phyloP scores from a whole-genome alignment of 441 rosid genomes.

The Croton setiger region DNA sequence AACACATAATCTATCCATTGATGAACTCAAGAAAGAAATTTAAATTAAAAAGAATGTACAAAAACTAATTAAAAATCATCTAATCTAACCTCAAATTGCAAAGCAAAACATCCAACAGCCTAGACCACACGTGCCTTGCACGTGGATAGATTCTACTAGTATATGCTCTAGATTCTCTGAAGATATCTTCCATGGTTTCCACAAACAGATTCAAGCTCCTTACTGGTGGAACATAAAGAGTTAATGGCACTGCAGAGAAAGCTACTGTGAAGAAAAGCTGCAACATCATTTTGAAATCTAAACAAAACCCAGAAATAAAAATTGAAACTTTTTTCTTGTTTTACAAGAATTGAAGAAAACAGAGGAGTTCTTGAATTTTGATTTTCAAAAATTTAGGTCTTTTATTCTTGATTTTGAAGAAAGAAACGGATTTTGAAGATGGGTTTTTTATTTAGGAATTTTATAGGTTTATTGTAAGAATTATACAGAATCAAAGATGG shows the following conservation, averaged over 20 bases:
- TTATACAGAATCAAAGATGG: neutral
- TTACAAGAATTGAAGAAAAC: neutral
- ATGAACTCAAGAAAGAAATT: neutral
- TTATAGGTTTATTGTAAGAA: neutral
- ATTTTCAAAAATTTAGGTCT: neutral
- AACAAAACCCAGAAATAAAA: neutral
- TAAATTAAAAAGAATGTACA: slow-evolving; percentile 2
- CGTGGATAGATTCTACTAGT: slow-evolving; percentile 57
- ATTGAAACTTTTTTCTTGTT: neutral
- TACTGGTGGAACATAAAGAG: slow-evolving; percentile 75
- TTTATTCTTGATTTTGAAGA: neutral
- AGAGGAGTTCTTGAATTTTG: neutral
- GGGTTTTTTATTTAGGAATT: neutral
- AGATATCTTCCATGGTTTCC: slow-evolving; percentile 66
- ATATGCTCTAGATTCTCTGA: slow-evolving; percentile 53
- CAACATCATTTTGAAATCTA: slow-evolving; percentile 33
- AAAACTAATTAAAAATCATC: neutral
- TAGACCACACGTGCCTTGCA: slow-evolving; percentile 56
- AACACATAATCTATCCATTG: neutral
- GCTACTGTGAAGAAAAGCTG: slow-evolving; percentile 77
- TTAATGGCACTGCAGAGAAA: slow-evolving; percentile 82
- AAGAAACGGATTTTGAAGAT: neutral
- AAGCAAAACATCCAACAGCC: slow-evolving; percentile 60
- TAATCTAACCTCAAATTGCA: slow-evolving; percentile 41
- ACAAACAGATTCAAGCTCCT: slow-evolving; percentile 78